These are phyloP conservation scores for Phoma sp. DNA, from an alignment of 2,329 filamentous ascomycete genomes.

Conservation along the genomic window DNA sequence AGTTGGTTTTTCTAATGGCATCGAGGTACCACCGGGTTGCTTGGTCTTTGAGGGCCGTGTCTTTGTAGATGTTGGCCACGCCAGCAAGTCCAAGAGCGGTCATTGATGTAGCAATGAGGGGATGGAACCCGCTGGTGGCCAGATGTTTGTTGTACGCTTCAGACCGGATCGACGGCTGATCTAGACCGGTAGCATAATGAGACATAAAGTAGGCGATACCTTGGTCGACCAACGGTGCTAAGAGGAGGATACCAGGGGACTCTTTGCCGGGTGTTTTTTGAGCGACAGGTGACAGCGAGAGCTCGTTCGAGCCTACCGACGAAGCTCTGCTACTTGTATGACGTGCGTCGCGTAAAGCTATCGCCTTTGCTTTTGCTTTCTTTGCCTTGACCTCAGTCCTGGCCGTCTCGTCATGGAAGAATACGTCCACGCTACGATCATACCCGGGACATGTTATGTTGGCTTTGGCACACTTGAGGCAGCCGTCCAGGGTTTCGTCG, in stretches of 20 bases:
- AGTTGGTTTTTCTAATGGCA: slow-evolving; percentile 42
- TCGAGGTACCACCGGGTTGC: slow-evolving; percentile 41
- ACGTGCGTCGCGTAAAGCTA: slow-evolving; percentile 31
- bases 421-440: slow-evolving; percentile 35
- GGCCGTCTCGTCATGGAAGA: slow-evolving; percentile 42
- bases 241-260: slow-evolving; percentile 20
- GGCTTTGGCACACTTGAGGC: slow-evolving; percentile 35
- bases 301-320: background rate
- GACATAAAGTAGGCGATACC: slow-evolving; percentile 45
- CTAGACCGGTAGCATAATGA: slow-evolving; percentile 32
- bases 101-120: slow-evolving; percentile 42
- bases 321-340: background rate
- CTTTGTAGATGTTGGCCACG: slow-evolving; percentile 37
- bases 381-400: slow-evolving; percentile 35
- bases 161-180: slow-evolving; percentile 37
- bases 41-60: slow-evolving; percentile 34
- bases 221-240: slow-evolving; percentile 36
- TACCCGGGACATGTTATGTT: slow-evolving; percentile 40
- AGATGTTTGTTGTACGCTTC: slow-evolving; percentile 32
- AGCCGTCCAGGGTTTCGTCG: slow-evolving; percentile 37
- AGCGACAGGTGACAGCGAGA: background rate
- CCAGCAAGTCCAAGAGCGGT: slow-evolving; percentile 45
- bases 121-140: slow-evolving; percentile 41
- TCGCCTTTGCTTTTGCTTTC: slow-evolving; percentile 39
- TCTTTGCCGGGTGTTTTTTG: slow-evolving; percentile 2